phyloP scores from a whole-genome alignment of 2,329 filamentous ascomycete genomes.

The Scleromitrula shiraiana region DNA sequence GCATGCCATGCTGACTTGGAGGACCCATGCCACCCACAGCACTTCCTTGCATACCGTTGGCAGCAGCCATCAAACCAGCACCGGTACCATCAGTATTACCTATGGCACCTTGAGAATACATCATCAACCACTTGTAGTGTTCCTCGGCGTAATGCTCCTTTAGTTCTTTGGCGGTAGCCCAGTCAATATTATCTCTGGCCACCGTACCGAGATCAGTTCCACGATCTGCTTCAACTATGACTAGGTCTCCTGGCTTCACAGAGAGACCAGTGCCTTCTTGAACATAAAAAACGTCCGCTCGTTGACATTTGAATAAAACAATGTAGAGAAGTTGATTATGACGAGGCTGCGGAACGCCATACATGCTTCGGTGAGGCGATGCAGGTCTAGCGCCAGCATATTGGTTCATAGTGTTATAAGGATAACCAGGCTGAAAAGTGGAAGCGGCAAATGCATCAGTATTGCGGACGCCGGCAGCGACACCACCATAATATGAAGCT shows the following conservation, averaged over 20 bases:
- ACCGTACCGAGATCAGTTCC: slow-evolving; percentile 94
- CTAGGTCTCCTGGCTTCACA: slow-evolving; percentile 84
- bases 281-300: slow-evolving; percentile 94
- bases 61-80: slow-evolving; percentile 54
- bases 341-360: slow-evolving; percentile 51
- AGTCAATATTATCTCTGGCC: slow-evolving; percentile 77
- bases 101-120: slow-evolving; percentile 81
- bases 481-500: slow-evolving; percentile 29
- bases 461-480: slow-evolving; percentile 20
- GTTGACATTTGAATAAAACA: slow-evolving; percentile 91
- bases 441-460: slow-evolving; percentile 16
- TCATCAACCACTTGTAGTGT: slow-evolving; percentile 97
- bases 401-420: slow-evolving; percentile 21
- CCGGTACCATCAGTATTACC: slow-evolving; percentile 52
- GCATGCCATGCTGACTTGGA: slow-evolving; percentile 62
- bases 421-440: slow-evolving; percentile 19
- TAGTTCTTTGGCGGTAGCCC: slow-evolving; percentile 77
- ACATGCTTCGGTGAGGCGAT: slow-evolving; percentile 55
- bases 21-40: slow-evolving; percentile 73
- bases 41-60: slow-evolving; percentile 58
- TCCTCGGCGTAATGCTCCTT: slow-evolving; percentile 91
- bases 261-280: slow-evolving; percentile 90
- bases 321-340: slow-evolving; percentile 72
- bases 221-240: slow-evolving; percentile 95
- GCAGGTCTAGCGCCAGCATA: slow-evolving; percentile 36